Evolutionary conservation across 2,329 filamentous ascomycete species (phyloP), one percentile per base, ranked within the genome.

Genomic region (Ophiostoma perfectum): DNA sequence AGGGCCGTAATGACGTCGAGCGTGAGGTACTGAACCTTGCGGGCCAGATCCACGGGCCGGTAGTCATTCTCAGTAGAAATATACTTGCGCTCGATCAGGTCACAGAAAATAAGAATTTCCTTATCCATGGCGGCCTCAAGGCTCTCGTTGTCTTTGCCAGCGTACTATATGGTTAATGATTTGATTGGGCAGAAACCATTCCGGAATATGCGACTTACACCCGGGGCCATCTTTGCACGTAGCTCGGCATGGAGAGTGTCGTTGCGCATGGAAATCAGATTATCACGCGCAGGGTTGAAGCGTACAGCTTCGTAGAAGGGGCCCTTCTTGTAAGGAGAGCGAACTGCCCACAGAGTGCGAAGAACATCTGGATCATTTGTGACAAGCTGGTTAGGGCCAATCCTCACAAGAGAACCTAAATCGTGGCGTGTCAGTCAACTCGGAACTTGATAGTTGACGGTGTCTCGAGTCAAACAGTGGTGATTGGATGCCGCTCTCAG

Each of bases 1-100:
- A 87, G 73, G 3, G 79, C 78, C 38, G 79, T 82, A 70, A 87
- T 84, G 52, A 86, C 81, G 70, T 87, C 84, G 3, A 86, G 76
- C 0, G 83, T 84, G 63, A 86, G 80, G 75, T 79, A 85, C 67
- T 84, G 81, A 2, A 81, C 78, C 67, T 83, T 82, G 44, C 77
- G 76, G 5, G 81, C 81, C 63, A 86, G 73, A 71, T 87, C 73
- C 14, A 73, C 71, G 41, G 71, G 73, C n/a, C 71, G 66, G 68
- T 73, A 75, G 27, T 73, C 70, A 8, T 67, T 70, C 27, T 71
- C 71, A 36, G 73, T 74, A 4, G 76, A 77, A 11, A 78, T 67
- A 70, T 82, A 83, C 55, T 75, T 75, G 44, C 71, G 74, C 68
- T 80, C 78, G 49, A 86, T 79, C 7, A 86, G 78, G 18, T 76